Percentiles rank a stretch among this genome's conserved stretches.
Conservation (phyloP, 2,329 filamentous ascomycete species). For the Arthrobotrys musiformis region DNA sequence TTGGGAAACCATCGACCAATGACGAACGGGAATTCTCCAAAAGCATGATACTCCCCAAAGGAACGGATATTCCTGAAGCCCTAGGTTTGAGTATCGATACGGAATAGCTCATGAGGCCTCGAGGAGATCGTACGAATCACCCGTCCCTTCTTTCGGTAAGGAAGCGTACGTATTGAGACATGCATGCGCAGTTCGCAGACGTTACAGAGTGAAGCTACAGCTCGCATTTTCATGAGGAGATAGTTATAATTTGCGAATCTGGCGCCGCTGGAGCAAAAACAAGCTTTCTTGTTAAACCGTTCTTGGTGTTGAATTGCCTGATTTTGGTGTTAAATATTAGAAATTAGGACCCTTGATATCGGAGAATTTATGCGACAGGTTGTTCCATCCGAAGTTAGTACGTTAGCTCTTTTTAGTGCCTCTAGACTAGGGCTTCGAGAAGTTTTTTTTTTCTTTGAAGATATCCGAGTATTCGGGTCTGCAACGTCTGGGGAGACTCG, state of each 20-base stretch:
- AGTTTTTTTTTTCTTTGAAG: not conserved
- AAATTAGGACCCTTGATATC: conserved; percentile 1
- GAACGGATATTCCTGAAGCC: conserved; percentile 1
- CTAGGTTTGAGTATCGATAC: not conserved
- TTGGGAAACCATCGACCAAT: not conserved
- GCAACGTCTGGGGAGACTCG: not conserved
- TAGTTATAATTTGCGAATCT: not conserved
- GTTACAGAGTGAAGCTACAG: conserved; percentile 1
- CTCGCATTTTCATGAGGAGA: not conserved
- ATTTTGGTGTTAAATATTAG: not conserved
- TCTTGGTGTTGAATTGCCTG: not conserved
- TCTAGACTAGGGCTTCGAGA: not conserved
- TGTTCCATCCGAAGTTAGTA: not conserved
- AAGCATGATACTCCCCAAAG: not conserved
- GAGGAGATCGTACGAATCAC: not conserved
- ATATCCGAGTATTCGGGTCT: not conserved
- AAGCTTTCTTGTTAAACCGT: not conserved
- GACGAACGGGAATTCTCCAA: not conserved
- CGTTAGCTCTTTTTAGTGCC: not conserved
- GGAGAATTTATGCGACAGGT: conserved; percentile 2
- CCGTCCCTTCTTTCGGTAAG: not conserved
- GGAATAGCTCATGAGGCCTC: conserved; percentile 1
- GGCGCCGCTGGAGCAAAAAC: not conserved
- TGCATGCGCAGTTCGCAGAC: not conserved
- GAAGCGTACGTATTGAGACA: conserved; percentile 9